Conservation (phyloP, 331 rosid species). For the Spiraea crenata region DNA sequence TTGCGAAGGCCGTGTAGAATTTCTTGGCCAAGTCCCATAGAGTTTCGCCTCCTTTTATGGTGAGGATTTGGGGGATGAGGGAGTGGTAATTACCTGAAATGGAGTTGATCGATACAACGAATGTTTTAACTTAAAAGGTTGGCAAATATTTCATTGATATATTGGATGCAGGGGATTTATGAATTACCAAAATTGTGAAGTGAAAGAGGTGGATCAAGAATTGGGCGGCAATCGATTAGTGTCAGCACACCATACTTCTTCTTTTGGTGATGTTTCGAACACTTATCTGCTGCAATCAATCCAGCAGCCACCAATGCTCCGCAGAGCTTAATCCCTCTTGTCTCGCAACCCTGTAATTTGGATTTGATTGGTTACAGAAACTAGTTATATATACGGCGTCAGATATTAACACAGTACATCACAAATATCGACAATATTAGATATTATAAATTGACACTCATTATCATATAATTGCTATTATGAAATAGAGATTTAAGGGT, state of each 20-base stretch:
- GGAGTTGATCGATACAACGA: too few relatives aligned
- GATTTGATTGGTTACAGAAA: neutral
- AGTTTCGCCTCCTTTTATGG: constrained; percentile 50
- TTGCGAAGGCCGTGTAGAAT: constrained; percentile 32
- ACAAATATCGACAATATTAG: neutral
- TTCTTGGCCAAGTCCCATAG: constrained; percentile 60
- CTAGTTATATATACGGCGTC: too few relatives aligned
- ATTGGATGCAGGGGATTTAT: too few relatives aligned
- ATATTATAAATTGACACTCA: too few relatives aligned
- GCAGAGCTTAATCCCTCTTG: constrained; percentile 50
- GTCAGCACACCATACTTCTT: constrained; percentile 53
- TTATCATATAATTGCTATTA: too few relatives aligned
- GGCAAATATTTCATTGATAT: too few relatives aligned
- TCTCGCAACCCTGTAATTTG: constrained; percentile 46
- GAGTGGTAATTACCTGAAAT: constrained; percentile 62
- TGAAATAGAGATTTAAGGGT: too few relatives aligned
- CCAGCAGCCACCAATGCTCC: constrained; percentile 55
- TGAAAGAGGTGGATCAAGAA: constrained; percentile 38
- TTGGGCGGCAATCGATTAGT: constrained; percentile 48
- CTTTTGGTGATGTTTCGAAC: constrained; percentile 18
- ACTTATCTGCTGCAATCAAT: constrained; percentile 41
- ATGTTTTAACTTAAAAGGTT: too few relatives aligned
- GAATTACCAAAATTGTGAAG: constrained; percentile 38
- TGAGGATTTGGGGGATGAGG: constrained; percentile 49
- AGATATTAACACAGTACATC: too few relatives aligned